Base-by-base conservation (phyloP, 352 stramenopile genomes). In the Pythium chondricola region DNA sequence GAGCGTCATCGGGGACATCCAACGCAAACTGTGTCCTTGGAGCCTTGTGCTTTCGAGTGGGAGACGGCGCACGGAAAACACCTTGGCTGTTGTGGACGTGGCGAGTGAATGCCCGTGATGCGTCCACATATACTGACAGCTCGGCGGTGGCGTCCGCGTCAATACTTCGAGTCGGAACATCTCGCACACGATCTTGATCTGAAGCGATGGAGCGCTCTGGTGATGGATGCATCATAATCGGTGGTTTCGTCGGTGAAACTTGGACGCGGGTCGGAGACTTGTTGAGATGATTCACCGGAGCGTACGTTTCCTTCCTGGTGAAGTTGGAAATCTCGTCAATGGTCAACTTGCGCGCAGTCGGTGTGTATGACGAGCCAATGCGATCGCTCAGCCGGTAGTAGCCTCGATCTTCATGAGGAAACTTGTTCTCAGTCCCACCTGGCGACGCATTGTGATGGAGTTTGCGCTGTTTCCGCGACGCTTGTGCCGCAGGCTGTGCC, bases 361-460 rank as follows among this genome's bases (percentile, higher is more conserved):
- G 66, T 14, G 83, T 90, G 58, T 93, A 93, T 33, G 67, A 83
- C 3, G 71, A 57, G 31, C 74, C 83, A 27, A 93, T 91, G 7
- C 80, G 75, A 50, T 93, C 83, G 36, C 80, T 93, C n/a, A 87
- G 33, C 26, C 78, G 76, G 47, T 88, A 89, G 52, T 92, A 93
- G 2, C 63, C 62, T 21, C 77, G 63, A 38, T 90, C 82, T 47
- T 93, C 75, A 3, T 71, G 22, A 11, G 56, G 6, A 16, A 58
- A 21, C 55, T 53, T 63, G 13, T 35, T 1, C 6, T 53, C 47
- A 1, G 55, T 49, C 5, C 27, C 33, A 27, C 30, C 38, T n/a
- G 24, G 25, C 5, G 33, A 22, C 21, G 39, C 22, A 17, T 33
- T 41, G 13, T 62, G 37, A 2, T 48, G 52, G 4, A 58, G 18